Evolutionary conservation across 352 stramenopile genomes (phyloP), one percentile per base, ranked within the genome.

Genomic region (Phytopythium mirpurense): DNA sequence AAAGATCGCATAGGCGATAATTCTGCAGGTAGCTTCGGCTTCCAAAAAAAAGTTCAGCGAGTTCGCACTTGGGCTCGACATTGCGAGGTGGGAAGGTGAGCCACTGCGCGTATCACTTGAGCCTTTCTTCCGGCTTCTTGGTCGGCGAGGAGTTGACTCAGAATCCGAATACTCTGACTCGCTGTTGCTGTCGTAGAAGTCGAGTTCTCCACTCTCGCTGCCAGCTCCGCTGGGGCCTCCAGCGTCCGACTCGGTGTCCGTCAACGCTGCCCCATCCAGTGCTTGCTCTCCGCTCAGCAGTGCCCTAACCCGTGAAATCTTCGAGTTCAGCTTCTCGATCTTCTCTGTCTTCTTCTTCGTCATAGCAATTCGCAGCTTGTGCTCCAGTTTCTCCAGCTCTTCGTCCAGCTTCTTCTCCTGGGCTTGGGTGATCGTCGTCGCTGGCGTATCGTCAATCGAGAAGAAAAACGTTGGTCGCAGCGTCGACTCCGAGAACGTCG

Each of bases 291-390:
- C 85, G 32, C 69, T 89, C 9, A 95, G 47, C 19, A 94, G 64
- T 24, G 86, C 83, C 60, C 79, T 90, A 5, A 92, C 76, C 23
- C 86, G 70, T 19, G 57, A 77, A 37, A 96, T 96, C 40, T 96
- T 96, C 3, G 63, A 57, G 44, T 94, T 90, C 16, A 96, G 48
- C 47, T 90, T 92, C 36, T 68, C 65, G 40, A 96, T 96, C 56
- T 96, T 96, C 42, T 96, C 86, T 3, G 70, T 58, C 51, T 96
- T 96, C 58, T 96, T 96, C 65, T 96, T 96, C 15, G 86, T 96
- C 54, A 85, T 68, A 16, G 84, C 83, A 49, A 96, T 96, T 10
- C 86, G 80, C 21, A 96, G 55, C 57, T 96, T 96, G 57, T 96
- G 86, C 56, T 96, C 86, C 44, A 96, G 59, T 52, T 96, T 96